Evolutionary conservation across 192 early-diverging fungal species (phyloP).

Genomic region (Glomus cerebriforme): DNA sequence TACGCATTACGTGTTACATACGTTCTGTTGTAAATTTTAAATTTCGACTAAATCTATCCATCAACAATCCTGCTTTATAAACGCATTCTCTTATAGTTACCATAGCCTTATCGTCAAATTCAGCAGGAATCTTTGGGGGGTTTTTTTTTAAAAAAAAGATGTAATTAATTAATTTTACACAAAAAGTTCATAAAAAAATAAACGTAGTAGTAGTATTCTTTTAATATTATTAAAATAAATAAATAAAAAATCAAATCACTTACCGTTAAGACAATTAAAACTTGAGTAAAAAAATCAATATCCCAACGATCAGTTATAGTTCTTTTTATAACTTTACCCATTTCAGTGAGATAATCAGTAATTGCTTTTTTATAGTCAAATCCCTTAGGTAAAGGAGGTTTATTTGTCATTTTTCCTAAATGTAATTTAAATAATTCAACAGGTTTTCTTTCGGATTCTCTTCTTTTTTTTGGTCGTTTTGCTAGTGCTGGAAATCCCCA

Average conservation of each 20-base stretch:
- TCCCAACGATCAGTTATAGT: not conserved
- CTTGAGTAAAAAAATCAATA: not conserved
- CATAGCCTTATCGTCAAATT: not conserved
- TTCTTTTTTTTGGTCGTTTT: not conserved
- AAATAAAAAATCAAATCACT: not conserved
- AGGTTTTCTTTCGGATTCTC: not conserved
- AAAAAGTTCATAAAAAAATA: too few relatives aligned
- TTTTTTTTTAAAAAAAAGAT: not conserved
- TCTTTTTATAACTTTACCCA: not conserved
- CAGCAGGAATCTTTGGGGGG: not conserved
- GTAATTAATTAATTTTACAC: too few relatives aligned
- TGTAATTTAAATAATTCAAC: not conserved
- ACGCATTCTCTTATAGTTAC: not conserved
- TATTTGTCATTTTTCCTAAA: not conserved
- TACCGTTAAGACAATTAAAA: not conserved
- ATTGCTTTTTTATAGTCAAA: not conserved
- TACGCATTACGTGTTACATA: too few relatives aligned
- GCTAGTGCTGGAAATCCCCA: not conserved
- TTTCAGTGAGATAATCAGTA: not conserved
- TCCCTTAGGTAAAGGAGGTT: not conserved
- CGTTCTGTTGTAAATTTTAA: not conserved
- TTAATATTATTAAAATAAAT: too few relatives aligned
- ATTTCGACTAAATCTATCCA: not conserved
- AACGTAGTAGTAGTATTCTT: too few relatives aligned
- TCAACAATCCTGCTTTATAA: not conserved